phyloP scores from a whole-genome alignment of 75 land plant genomes.

The Picea glauca region DNA sequence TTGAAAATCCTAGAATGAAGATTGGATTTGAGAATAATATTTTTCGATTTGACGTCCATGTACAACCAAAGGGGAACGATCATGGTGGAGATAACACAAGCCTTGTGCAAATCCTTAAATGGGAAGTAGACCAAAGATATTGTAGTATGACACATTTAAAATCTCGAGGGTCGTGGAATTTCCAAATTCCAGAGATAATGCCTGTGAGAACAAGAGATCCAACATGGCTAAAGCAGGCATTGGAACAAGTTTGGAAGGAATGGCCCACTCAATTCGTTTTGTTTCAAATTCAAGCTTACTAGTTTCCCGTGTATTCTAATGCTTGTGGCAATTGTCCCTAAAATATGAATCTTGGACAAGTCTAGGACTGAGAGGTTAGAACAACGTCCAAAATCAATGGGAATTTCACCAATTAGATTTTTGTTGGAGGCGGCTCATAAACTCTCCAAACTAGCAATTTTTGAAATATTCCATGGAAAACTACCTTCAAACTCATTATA shows the following conservation, averaged over 20 bases:
- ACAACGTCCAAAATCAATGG: constrained; percentile 23
- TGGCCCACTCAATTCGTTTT: constrained; percentile 36
- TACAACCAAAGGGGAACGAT: constrained; percentile 67
- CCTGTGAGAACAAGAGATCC: constrained; percentile 38
- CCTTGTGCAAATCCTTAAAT: constrained; percentile 66
- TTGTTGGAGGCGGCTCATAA: constrained; percentile 49
- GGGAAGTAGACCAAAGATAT: constrained; percentile 64
- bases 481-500: constrained; percentile 41
- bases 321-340: constrained; percentile 29
- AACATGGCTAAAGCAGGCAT: constrained; percentile 32
- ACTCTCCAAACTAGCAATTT: constrained; percentile 49
- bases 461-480: constrained; percentile 53
- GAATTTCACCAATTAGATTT: constrained; percentile 37
- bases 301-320: constrained; percentile 31
- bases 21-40: too few relatives aligned
- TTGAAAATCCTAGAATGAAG: too few relatives aligned
- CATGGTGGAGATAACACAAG: constrained; percentile 80
- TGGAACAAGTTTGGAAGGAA: constrained; percentile 33
- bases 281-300: constrained; percentile 28
- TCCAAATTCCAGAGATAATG: constrained; percentile 36
- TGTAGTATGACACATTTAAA: constrained; percentile 71
- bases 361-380: constrained; percentile 17
- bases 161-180: constrained; percentile 54
- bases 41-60: constrained; percentile 58
- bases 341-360: constrained; percentile 26